Evolutionary conservation across 306 rosid genomes (phyloP), one percentile per base, ranked within the genome.

Genomic region (Trifolium repens): DNA sequence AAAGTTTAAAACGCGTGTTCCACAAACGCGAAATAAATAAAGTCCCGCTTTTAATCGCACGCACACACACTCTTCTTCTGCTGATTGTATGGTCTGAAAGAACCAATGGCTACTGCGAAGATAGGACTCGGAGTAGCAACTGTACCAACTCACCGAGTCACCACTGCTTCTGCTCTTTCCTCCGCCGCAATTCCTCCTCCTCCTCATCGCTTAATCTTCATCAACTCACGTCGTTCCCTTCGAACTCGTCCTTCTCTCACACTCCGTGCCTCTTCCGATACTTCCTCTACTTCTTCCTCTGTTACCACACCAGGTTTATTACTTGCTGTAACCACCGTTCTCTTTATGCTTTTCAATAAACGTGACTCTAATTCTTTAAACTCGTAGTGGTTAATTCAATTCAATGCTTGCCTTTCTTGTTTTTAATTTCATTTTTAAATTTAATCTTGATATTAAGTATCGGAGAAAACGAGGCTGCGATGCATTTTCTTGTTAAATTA

Each of bases 21-120:
- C 42, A 39, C 42, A 39, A 39, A 39, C 42, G 42, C 42, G 42
- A 39, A 39, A 39, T 39, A 39, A 39, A 39, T 39, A 39, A 7
- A 39, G 42, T 39, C 42, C 42, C 42, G 42, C 9, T 39, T 39
- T 39, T 39, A 39, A 39, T 39, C 8, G 9, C 42, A 39, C 9
- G 8, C 42, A 39, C 42, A 7, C 9, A 39, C 9, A 7, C 42
- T 37, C 9, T 37, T 37, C 2, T 8, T 7, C 42, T 46, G 62
- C 72, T 53, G 52, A 57, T 86, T 92, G 91, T 90, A 87, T 84
- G 98, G 98, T 93, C 98, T 82, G 83, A 73, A 86, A 84, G 86
- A 82, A 79, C 82, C 65, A 77, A 87, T 83, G 90, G 84, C 82
- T 72, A 64, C 89, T 79, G 57, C 84, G 35, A 85, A 77, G 98